These are phyloP conservation scores for Mariannaea sp. DNA, from an alignment of 2,329 filamentous ascomycete genomes.

Conservation along the genomic window DNA sequence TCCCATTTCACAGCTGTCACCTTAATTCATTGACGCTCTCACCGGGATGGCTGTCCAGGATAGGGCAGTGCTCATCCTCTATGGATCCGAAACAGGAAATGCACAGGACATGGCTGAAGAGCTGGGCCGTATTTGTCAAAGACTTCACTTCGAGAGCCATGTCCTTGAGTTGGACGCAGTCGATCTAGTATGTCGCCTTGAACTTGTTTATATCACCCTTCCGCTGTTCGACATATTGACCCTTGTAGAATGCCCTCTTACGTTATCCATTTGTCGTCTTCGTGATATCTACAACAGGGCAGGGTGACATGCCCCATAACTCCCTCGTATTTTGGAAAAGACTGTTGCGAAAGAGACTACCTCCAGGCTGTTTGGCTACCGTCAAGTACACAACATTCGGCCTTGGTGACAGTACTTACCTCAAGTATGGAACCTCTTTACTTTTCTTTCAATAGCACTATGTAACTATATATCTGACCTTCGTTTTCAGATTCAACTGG, in stretches of 20 bases:
- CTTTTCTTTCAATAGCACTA: not conserved
- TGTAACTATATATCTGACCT: constrained; percentile 10
- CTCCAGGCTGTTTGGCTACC: constrained; percentile 68
- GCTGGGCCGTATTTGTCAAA: constrained; percentile 72
- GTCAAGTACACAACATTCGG: constrained; percentile 86
- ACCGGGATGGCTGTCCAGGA: constrained; percentile 35
- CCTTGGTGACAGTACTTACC: constrained; percentile 91
- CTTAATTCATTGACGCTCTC: not conserved
- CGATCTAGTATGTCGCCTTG: constrained; percentile 65
- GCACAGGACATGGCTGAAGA: constrained; percentile 90
- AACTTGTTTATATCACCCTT: not conserved
- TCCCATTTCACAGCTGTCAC: not conserved
- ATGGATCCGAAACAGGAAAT: constrained; percentile 95
- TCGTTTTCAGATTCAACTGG: constrained; percentile 77
- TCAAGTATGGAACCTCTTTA: constrained; percentile 63
- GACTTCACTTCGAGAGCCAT: constrained; percentile 76
- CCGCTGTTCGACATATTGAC: no score
- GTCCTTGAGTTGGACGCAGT: constrained; percentile 79
- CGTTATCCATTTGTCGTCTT: constrained; percentile 70
- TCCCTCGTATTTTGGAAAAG: constrained; percentile 82
- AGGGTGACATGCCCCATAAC: constrained; percentile 91
- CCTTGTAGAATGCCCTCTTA: constrained; percentile 58
- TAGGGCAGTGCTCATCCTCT: constrained; percentile 71
- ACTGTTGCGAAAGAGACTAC: constrained; percentile 77
- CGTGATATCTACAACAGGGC: constrained; percentile 88